Evolutionary conservation across 768 basidiomycete genomes (phyloP).

Genomic region (Pleurotus tuoliensis): DNA sequence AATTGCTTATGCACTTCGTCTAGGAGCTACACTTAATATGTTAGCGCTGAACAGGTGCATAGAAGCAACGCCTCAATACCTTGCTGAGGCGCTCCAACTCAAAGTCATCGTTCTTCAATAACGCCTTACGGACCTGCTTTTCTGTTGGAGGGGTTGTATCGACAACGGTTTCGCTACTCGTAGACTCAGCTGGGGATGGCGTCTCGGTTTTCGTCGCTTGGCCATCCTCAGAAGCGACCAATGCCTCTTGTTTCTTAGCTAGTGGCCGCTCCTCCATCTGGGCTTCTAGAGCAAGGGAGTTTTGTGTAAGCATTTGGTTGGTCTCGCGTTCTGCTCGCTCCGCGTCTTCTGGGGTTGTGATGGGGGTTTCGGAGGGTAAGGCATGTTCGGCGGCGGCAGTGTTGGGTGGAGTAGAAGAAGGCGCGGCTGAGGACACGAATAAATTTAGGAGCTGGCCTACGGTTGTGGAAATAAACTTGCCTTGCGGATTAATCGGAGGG

Average conservation of each 20-base stretch:
- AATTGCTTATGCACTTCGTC: conserved; percentile 75
- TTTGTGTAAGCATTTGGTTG: conserved; percentile 62
- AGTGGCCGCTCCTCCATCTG: conserved; percentile 84
- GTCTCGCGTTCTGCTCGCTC: conserved; percentile 41
- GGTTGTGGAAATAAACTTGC: conserved; percentile 2
- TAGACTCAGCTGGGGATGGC: conserved; percentile 11
- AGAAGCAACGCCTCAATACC: conserved; percentile 37
- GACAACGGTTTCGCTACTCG: conserved; percentile 12
- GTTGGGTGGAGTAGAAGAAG: conserved; percentile 9
- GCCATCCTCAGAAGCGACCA: conserved; percentile 39
- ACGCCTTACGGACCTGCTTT: conserved; percentile 57
- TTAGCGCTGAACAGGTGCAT: background rate
- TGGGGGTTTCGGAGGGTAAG: conserved; percentile 16
- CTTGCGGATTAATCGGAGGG: conserved; percentile 21
- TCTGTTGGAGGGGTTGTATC: conserved; percentile 30
- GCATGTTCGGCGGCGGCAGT: conserved; percentile 17
- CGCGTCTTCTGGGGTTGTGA: conserved; percentile 31
- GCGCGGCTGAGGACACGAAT: background rate
- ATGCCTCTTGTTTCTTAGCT: conserved; percentile 82
- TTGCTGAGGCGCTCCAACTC: conserved; percentile 78
- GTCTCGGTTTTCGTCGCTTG: conserved; percentile 17
- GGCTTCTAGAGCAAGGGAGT: conserved; percentile 74
- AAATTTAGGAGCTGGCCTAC: background rate
- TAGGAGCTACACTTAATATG: conserved; percentile 55
- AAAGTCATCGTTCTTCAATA: conserved; percentile 83